phyloP scores from a whole-genome alignment of 345 rosid species.

The Brassica juncea region DNA sequence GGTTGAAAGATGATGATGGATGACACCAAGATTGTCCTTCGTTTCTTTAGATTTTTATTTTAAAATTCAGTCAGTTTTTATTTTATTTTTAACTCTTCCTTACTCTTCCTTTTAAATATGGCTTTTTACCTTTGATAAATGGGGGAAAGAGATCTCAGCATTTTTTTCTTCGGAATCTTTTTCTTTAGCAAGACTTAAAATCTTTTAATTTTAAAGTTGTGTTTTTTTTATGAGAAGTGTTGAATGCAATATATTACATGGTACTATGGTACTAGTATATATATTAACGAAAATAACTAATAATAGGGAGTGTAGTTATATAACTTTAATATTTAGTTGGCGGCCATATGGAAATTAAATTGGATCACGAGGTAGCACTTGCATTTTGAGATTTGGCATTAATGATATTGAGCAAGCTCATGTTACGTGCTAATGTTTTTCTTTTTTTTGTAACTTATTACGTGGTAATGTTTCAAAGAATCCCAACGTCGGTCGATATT shows the following conservation, averaged over 20 bases:
- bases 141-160: constrained; percentile 32
- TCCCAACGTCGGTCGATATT: too few relatives aligned
- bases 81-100: neutral
- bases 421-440: constrained; percentile 19
- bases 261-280: neutral
- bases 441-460: neutral
- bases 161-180: constrained; percentile 35
- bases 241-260: constrained; percentile 5
- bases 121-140: constrained; percentile 29
- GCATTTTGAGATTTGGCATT: constrained; percentile 29
- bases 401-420: constrained; percentile 32
- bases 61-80: too few relatives aligned
- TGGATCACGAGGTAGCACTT: constrained; percentile 35
- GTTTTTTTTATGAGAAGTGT: constrained; percentile 10
- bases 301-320: constrained; percentile 14
- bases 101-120: neutral
- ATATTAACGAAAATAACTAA: constrained; percentile 4
- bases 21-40: constrained; percentile 23
- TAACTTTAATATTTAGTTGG: constrained; percentile 21
- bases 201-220: neutral
- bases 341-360: constrained; percentile 26
- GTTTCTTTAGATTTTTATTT: neutral
- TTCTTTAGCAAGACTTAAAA: constrained; percentile 6
- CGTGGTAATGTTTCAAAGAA: too few relatives aligned
- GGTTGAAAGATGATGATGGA: constrained; percentile 43